A percentile compares a stretch with the other conserved stretches of the same genome.
These are phyloP conservation scores for Metroxylon sagu DNA, from an alignment of 176 grass and related monocot species.

Conservation along the genomic window DNA sequence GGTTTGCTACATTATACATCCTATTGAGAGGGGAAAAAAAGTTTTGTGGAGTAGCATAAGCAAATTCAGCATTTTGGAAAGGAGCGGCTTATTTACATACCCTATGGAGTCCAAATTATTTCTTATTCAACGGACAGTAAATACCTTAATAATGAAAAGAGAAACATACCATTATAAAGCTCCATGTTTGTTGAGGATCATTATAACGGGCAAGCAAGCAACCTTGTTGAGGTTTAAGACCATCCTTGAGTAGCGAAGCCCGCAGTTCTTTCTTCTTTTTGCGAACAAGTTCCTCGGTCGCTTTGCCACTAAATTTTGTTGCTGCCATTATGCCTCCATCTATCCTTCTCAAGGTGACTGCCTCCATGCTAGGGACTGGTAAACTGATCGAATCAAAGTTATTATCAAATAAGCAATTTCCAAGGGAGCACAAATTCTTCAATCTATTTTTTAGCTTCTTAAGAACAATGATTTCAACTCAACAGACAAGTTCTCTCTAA, in stretches of 20 bases:
- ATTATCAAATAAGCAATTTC: constrained; percentile 3
- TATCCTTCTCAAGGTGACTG: constrained; percentile 46
- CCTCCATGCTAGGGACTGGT: constrained; percentile 56
- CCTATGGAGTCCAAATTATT: too few relatives aligned
- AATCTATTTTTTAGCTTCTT: background rate
- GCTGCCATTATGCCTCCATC: constrained; percentile 55
- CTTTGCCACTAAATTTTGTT: constrained; percentile 76
- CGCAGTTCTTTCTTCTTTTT: constrained; percentile 53
- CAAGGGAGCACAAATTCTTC: background rate
- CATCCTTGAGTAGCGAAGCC: constrained; percentile 54
- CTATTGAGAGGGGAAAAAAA: too few relatives aligned
- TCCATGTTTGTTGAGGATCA: constrained; percentile 68
- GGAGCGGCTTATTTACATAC: too few relatives aligned
- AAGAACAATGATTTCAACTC: too few relatives aligned
- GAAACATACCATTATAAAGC: constrained; percentile 76
- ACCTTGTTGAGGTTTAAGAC: constrained; percentile 55
- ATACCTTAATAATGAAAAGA: background rate
- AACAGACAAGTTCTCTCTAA: too few relatives aligned
- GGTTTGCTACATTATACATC: too few relatives aligned
- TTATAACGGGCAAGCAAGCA: constrained; percentile 94
- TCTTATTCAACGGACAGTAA: too few relatives aligned
- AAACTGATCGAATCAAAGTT: constrained; percentile 41
- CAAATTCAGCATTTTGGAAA: too few relatives aligned
- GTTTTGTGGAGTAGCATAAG: too few relatives aligned
- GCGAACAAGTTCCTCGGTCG: constrained; percentile 55